A percentile compares a stretch with the other conserved stretches of the same genome.
Conservation (phyloP, 495 filamentous ascomycete species). For the Pyrenopolyporus hunteri region DNA sequence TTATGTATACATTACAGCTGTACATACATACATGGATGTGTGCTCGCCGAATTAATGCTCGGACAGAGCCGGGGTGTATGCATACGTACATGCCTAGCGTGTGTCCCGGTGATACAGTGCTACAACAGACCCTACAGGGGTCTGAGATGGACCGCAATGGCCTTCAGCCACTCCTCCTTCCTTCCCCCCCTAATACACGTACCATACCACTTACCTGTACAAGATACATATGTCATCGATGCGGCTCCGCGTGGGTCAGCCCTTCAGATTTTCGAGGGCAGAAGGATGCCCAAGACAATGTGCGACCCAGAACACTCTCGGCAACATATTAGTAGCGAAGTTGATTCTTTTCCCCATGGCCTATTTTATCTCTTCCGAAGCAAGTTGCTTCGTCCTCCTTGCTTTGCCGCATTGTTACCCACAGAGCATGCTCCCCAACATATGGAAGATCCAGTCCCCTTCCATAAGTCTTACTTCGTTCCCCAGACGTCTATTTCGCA, state of each 20-base stretch:
- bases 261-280: slow-evolving; percentile 13
- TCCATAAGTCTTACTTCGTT: slow-evolving; percentile 23
- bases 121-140: slow-evolving; percentile 26
- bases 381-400: slow-evolving; percentile 32
- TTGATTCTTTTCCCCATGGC: slow-evolving; percentile 31
- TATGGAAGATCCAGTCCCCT: slow-evolving; percentile 22
- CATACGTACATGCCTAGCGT: slow-evolving; percentile 1
- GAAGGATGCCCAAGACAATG: slow-evolving; percentile 26
- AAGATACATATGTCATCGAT: slow-evolving; percentile 6
- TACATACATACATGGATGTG: slow-evolving; percentile 9
- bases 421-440: slow-evolving; percentile 15
- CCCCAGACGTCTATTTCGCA: slow-evolving; percentile 7
- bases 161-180: slow-evolving; percentile 28
- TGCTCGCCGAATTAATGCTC: not conserved
- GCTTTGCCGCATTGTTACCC: slow-evolving; percentile 36
- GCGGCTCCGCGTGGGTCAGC: slow-evolving; percentile 33
- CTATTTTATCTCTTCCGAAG: slow-evolving; percentile 24
- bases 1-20: no score
- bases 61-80: slow-evolving; percentile 6
- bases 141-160: slow-evolving; percentile 16
- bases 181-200: not conserved
- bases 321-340: slow-evolving; percentile 36
- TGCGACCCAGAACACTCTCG: slow-evolving; percentile 8
- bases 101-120: slow-evolving; percentile 5
- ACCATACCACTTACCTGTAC: not conserved